Evolutionary conservation across 768 basidiomycete species (phyloP).

Genomic region (Solioccasus polychromus): DNA sequence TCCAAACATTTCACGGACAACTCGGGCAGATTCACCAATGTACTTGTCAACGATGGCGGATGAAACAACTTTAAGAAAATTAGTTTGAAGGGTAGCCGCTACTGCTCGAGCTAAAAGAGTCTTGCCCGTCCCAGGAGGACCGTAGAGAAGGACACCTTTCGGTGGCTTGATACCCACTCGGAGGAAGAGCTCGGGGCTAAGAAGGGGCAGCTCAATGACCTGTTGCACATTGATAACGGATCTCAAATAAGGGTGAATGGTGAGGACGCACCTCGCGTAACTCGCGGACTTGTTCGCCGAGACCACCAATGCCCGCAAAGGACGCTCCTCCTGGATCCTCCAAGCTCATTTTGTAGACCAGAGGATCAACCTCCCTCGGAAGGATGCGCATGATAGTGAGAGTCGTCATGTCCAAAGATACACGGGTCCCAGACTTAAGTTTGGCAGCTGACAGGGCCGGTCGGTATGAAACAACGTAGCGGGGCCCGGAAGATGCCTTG

Average conservation of each 20-base stretch:
- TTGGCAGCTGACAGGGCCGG: conserved; percentile 88
- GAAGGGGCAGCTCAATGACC: conserved; percentile 94
- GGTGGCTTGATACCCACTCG: conserved; percentile 97
- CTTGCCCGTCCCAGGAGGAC: conserved; percentile 96
- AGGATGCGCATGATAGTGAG: conserved; percentile 98
- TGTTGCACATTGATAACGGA: conserved; percentile 26
- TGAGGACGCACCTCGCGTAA: conserved; percentile 72
- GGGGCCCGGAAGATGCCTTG: conserved; percentile 96
- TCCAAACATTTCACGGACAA: conserved; percentile 98
- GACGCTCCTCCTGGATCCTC: conserved; percentile 95
- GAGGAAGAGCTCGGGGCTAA: conserved; percentile 90
- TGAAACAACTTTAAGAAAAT: conserved; percentile 98
- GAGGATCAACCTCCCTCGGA: conserved; percentile 94
- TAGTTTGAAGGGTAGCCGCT: conserved; percentile 92
- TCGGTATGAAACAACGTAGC: conserved; percentile 97
- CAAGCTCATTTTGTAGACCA: conserved; percentile 99
- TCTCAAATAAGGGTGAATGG: neutral
- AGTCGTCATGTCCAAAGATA: conserved; percentile 99
- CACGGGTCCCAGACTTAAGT: conserved; percentile 91
- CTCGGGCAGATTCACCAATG: conserved; percentile 95
- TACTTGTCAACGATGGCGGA: conserved; percentile 98
- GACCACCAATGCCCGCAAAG: conserved; percentile 95
- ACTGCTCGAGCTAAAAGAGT: conserved; percentile 93
- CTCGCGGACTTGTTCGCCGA: conserved; percentile 95
- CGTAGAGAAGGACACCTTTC: conserved; percentile 94